Evolutionary conservation across 2,329 filamentous ascomycete species (phyloP), one percentile per base, ranked within the genome.

Genomic region (Aspergillus alliaceus): DNA sequence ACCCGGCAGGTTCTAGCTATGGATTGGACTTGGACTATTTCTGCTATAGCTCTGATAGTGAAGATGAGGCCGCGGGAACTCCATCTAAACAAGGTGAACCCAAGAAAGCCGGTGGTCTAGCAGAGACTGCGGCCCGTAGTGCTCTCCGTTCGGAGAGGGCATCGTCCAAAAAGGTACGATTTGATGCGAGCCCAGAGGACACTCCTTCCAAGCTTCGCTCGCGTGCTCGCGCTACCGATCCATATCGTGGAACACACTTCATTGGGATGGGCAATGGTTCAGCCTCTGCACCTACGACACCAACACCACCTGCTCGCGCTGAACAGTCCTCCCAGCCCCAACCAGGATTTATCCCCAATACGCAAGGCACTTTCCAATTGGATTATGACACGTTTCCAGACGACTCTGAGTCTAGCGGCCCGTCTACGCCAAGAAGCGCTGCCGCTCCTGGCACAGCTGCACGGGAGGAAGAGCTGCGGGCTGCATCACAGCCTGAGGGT

Each of bases 21-120:
- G 76, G 77, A 11, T 61, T 79, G 64, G 65, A 76, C 50, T 58
- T 70, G 25, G 67, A 72, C 18, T 79, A 75, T 50, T 77, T 77
- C 58, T 65, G 56, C 37, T 70, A 72, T 53, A 67, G 65, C 44
- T 69, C 66, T 32, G 69, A 72, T 18, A 67, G 67, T 20, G 73
- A 74, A 31, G 65, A 68, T 39, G 69, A 70, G 53, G 62, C 34
- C 47, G 53, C 35, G 24, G 63, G 64, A 24, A 44, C 42, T 14
- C 25, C 52, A 18, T 27, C 42, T 24, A 53, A 54, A 22, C 53
- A 53, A 25, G 53, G 61, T 44, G 58, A 58, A 35, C 51, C 53
- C 37, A 58, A 51, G 37, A 60, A 61, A 40, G 14, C 47, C 22
- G 58, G 51, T 32, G 22, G 32, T 44, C 44, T 56, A 14, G 48